Evolutionary conservation across 1,139 yeast species (phyloP), one percentile per base, ranked within the genome.

Genomic region (Blastobotrys persicus): DNA sequence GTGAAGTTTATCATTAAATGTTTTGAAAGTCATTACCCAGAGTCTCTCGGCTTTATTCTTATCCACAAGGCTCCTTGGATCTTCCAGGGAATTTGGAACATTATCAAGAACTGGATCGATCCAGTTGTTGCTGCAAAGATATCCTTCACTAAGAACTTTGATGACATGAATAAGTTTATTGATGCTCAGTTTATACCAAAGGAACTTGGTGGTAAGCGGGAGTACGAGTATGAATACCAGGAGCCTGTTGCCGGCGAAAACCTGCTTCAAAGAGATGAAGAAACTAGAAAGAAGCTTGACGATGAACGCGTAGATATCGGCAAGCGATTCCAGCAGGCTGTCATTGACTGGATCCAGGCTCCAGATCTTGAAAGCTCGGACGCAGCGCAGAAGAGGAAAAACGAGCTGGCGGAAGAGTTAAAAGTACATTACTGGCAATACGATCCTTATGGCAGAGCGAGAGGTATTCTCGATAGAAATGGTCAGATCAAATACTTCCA

Each of bases 31-130:
- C 89, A 87, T 64, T 88, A 87, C 65, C 96, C 96, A 1, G 96
- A 88, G 67, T 81, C 85, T 46, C 74, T 88, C 44, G 94, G 94
- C 14, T 78, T 78, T 48, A 68, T 88, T 47, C 74, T 86, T 61
- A 81, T 88, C 55, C 95, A 88, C 69, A 85, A 85, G 58, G 95
- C 96, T 0, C 96, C 96, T 4, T 86, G 95, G 94, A 77, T 88
- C 42, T 88, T 88, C 72, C 78, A 83, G 54, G 87, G 94, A 31
- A 84, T 88, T 55, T 88, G 96, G 96, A 82, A 81, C 54, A 77
- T 88, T 57, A 81, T 88, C 60, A 87, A 84, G 66, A 82, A 80
- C 57, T 88, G 95, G 95, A 72, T 88, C 51, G 95, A 88, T 62
- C 96, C 96, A 1, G 91, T 83, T 7, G 94, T 88, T 42, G 95